Percentiles rank a stretch among this genome's conserved stretches.
These are phyloP conservation scores for Ceratocystis lukuohia DNA, from an alignment of 2,329 filamentous ascomycete genomes.

Conservation along the genomic window DNA sequence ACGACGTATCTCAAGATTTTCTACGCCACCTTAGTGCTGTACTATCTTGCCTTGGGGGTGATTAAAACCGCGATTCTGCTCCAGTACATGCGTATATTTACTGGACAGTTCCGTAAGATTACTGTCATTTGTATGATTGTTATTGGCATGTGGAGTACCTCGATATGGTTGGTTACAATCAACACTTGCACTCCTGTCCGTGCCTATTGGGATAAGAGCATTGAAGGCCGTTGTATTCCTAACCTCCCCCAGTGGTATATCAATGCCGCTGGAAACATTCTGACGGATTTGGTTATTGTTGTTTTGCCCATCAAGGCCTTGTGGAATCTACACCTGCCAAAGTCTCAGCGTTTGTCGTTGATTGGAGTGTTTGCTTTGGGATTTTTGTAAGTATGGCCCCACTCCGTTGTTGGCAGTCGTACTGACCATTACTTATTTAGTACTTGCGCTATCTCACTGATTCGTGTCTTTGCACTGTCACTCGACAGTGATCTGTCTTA, in stretches of 20 bases:
- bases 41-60: conserved; percentile 21
- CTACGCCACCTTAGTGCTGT: conserved; percentile 22
- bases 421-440: conserved; percentile 10
- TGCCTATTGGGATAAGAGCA: conserved; percentile 19
- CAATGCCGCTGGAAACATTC: conserved; percentile 21
- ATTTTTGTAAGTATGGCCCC: conserved; percentile 21
- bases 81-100: conserved; percentile 24
- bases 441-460: conserved; percentile 23
- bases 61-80: conserved; percentile 25
- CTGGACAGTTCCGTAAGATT: conserved; percentile 19
- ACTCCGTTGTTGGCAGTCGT: no score
- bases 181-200: conserved; percentile 20
- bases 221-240: conserved; percentile 19
- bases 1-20: conserved; percentile 21
- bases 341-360: conserved; percentile 20
- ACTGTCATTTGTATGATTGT: conserved; percentile 15
- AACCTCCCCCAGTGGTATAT: conserved; percentile 21
- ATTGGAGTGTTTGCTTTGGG: conserved; percentile 21
- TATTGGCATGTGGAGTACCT: conserved; percentile 19
- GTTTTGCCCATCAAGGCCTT: conserved; percentile 21
- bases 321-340: conserved; percentile 20
- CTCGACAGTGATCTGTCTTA: conserved; percentile 22
- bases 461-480: conserved; percentile 22
- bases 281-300: conserved; percentile 20
- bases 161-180: conserved; percentile 18